These are phyloP conservation scores for Trypanosoma theileri DNA, from an alignment of 208 protist genomes.

Conservation along the genomic window DNA sequence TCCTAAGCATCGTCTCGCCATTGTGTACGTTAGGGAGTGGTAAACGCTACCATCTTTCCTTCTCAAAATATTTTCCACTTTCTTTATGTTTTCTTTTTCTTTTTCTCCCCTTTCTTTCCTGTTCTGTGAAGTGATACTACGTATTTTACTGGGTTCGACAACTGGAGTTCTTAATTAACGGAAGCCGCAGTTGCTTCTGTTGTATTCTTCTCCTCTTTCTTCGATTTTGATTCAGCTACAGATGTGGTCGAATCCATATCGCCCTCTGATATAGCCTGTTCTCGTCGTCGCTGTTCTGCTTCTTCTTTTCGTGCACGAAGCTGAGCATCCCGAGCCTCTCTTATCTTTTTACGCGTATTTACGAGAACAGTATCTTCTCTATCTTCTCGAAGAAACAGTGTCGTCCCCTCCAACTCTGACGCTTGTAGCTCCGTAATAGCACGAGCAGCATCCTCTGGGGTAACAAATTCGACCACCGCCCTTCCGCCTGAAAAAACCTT, in stretches of 20 bases:
- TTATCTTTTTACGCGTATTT: slow-evolving; percentile 79
- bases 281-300: slow-evolving; percentile 47
- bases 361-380: slow-evolving; percentile 85
- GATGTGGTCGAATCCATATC: slow-evolving; percentile 27
- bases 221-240: neutral
- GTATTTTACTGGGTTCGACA: neutral
- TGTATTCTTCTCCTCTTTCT: neutral
- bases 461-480: slow-evolving; percentile 84
- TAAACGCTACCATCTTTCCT: neutral
- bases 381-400: slow-evolving; percentile 83
- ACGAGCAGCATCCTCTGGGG: slow-evolving; percentile 74
- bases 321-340: slow-evolving; percentile 75
- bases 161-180: neutral
- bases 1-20: neutral
- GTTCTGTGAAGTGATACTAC: slow-evolving; percentile 6
- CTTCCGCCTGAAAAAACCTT: slow-evolving; percentile 73
- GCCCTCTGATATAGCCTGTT: slow-evolving; percentile 53
- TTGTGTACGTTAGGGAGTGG: neutral
- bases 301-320: slow-evolving; percentile 80
- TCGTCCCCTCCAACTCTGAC: slow-evolving; percentile 82
- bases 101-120: neutral
- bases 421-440: slow-evolving; percentile 86
- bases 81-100: neutral
- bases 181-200: neutral
- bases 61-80: neutral